Evolutionary conservation across 2,329 filamentous ascomycete species (phyloP).

Genomic region (Davidsoniella neocaledoniae): DNA sequence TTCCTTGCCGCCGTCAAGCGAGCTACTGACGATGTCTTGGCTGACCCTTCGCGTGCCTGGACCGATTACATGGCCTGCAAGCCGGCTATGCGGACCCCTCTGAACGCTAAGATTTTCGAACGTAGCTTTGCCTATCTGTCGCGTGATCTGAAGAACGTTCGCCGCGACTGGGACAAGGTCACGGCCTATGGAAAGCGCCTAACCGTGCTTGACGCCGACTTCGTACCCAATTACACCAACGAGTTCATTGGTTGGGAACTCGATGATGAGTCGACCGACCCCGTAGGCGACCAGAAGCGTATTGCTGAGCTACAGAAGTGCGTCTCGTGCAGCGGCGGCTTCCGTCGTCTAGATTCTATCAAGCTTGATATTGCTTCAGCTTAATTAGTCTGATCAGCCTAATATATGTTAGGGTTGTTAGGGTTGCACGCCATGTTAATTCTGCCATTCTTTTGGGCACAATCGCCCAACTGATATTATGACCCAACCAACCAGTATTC

Average conservation of each 20-base stretch:
- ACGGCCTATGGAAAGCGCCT: constrained; percentile 61
- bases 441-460: no score
- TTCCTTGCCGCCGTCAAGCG: constrained; percentile 61
- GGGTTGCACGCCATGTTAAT: no score
- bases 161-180: constrained; percentile 61
- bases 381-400: no score
- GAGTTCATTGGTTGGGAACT: constrained; percentile 49
- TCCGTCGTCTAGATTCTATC: constrained; percentile 27
- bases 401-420: no score
- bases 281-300: constrained; percentile 55
- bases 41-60: constrained; percentile 45
- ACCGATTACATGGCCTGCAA: constrained; percentile 56
- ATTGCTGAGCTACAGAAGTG: constrained; percentile 54
- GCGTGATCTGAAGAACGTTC: constrained; percentile 56
- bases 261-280: constrained; percentile 47
- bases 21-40: constrained; percentile 56
- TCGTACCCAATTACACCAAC: constrained; percentile 61
- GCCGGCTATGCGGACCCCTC: constrained; percentile 46
- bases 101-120: constrained; percentile 69
- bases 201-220: constrained; percentile 44
- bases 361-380: no score
- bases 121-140: constrained; percentile 64
- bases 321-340: constrained; percentile 49
- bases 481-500: no score
- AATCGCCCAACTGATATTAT: no score